Evolutionary conservation across 2,329 filamentous ascomycete species (phyloP).

Genomic region (Cladosporium velox): DNA sequence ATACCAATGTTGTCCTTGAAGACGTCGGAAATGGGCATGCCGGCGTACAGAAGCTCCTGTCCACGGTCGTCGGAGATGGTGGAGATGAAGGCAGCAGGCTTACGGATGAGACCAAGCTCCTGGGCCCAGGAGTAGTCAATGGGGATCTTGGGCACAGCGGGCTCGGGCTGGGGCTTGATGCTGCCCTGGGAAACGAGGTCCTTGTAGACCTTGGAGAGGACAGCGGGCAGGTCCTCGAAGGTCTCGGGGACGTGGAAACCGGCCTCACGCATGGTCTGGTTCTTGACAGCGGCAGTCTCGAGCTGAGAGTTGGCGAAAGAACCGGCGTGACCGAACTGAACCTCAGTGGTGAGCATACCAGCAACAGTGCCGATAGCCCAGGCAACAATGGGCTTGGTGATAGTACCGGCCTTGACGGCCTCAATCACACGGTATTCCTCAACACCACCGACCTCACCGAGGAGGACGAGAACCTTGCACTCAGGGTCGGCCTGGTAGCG

Average conservation of each 20-base stretch:
- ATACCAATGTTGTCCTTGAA: constrained; percentile 99
- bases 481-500: constrained; percentile 95
- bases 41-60: constrained; percentile 96
- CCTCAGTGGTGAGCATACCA: constrained; percentile 99
- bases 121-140: constrained; percentile 99
- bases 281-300: constrained; percentile 95
- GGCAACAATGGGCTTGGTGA: constrained; percentile 98
- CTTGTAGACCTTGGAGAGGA: constrained; percentile 81
- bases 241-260: constrained; percentile 94
- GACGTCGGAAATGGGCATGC: constrained; percentile 99
- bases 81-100: constrained; percentile 99
- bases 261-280: constrained; percentile 92
- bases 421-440: constrained; percentile 99
- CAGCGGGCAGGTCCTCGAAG: constrained; percentile 87
- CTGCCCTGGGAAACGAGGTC: constrained; percentile 81
- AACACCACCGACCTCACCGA: constrained; percentile 98
- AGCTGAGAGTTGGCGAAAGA: constrained; percentile 99
- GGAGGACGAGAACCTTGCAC: constrained; percentile 94
- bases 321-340: constrained; percentile 98
- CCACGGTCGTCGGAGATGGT: constrained; percentile 99
- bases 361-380: constrained; percentile 99
- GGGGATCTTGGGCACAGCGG: constrained; percentile 95
- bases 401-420: constrained; percentile 87
- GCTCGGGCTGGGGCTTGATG: constrained; percentile 84
- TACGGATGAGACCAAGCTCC: constrained; percentile 98